phyloP scores from a whole-genome alignment of 768 basidiomycete genomes.

The Epithele typhae region DNA sequence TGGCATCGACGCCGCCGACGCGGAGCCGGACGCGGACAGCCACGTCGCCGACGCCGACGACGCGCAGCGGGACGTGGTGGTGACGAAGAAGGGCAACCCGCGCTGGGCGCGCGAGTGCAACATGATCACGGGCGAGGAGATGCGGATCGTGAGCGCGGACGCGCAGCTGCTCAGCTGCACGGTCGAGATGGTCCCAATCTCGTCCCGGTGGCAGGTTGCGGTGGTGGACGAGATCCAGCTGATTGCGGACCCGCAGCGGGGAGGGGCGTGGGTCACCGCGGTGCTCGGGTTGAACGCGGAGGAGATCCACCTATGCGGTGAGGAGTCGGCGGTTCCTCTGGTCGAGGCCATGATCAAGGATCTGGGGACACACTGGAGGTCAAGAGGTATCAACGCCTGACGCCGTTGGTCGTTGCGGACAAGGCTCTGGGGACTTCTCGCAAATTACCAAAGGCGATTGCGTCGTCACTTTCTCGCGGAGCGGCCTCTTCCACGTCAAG shows the following conservation, averaged over 20 bases:
- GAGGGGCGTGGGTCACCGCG: slow-evolving; percentile 78
- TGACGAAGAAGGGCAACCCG: slow-evolving; percentile 35
- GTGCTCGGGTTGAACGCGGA: slow-evolving; percentile 70
- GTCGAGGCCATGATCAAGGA: slow-evolving; percentile 61
- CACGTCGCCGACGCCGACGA: slow-evolving; percentile 17
- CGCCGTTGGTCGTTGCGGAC: slow-evolving; percentile 72
- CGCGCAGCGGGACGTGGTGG: slow-evolving; percentile 11
- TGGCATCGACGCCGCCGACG: slow-evolving; percentile 44
- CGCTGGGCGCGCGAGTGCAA: slow-evolving; percentile 66
- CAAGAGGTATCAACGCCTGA: slow-evolving; percentile 81
- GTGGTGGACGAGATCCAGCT: slow-evolving; percentile 98
- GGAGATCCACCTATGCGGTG: slow-evolving; percentile 94
- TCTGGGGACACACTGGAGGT: slow-evolving; percentile 78
- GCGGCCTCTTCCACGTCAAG: slow-evolving; percentile 75
- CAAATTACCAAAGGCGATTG: slow-evolving; percentile 81
- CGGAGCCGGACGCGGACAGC: slow-evolving; percentile 33
- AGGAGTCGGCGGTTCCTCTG: slow-evolving; percentile 87
- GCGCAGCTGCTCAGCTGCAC: slow-evolving; percentile 76
- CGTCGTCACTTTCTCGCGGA: slow-evolving; percentile 80
- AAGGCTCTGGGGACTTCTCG: slow-evolving; percentile 56
- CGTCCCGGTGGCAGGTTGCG: slow-evolving; percentile 59
- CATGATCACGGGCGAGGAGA: slow-evolving; percentile 90
- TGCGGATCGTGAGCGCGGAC: slow-evolving; percentile 55
- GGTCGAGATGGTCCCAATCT: slow-evolving; percentile 78
- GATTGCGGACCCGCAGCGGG: slow-evolving; percentile 76